Evolutionary conservation across 148 eudicot species (phyloP).

Genomic region (Amaranthus hypochondriacus): DNA sequence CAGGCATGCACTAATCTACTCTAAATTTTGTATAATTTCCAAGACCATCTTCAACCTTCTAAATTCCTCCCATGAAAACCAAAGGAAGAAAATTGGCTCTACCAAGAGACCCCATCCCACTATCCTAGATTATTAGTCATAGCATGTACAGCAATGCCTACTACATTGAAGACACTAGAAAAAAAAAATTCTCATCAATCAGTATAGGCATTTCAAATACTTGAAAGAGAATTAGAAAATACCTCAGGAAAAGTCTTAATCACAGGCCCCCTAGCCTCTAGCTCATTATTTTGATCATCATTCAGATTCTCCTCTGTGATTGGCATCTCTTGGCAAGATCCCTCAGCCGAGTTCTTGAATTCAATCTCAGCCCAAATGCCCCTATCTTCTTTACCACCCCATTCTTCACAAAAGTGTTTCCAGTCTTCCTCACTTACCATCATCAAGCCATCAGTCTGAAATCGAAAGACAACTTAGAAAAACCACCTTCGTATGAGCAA

Average conservation of each 20-base stretch:
- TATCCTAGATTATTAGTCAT: not conserved
- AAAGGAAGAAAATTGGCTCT: not conserved
- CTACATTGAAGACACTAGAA: not conserved
- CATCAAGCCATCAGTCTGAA: slow-evolving; percentile 68
- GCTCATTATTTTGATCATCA: slow-evolving; percentile 44
- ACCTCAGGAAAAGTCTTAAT: slow-evolving; percentile 80
- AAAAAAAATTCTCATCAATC: not conserved
- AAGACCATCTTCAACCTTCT: not conserved
- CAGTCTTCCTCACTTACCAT: slow-evolving; percentile 74
- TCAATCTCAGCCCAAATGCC: slow-evolving; percentile 70
- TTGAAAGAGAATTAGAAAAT: slow-evolving; percentile 18
- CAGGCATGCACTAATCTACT: too few relatives aligned
- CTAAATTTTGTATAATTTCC: not conserved
- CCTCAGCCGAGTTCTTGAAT: slow-evolving; percentile 33
- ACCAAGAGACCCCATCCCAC: not conserved
- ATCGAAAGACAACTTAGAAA: slow-evolving; percentile 16
- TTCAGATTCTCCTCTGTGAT: slow-evolving; percentile 42
- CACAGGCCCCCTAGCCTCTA: slow-evolving; percentile 40
- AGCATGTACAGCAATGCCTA: not conserved
- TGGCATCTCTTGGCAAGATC: slow-evolving; percentile 43
- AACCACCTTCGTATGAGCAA: not conserved
- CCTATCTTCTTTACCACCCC: slow-evolving; percentile 55
- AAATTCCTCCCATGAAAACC: not conserved
- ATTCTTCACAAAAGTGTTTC: slow-evolving; percentile 79
- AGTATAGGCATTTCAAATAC: not conserved